Evolutionary conservation across 441 rosid species (phyloP).

Genomic region (Hura crepitans): DNA sequence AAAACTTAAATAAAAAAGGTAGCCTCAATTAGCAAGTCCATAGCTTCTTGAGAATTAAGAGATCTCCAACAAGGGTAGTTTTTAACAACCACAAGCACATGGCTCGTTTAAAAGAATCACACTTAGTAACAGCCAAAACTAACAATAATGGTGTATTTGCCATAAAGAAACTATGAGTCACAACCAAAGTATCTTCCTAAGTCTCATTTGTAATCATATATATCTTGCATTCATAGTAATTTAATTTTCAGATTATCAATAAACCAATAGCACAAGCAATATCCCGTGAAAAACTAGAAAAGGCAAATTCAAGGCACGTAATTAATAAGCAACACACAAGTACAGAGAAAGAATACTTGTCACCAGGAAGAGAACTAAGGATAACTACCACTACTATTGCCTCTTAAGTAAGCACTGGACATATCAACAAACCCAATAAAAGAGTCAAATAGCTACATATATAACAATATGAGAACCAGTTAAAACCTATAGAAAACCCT

Average conservation of each 20-base stretch:
- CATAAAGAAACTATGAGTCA: not conserved
- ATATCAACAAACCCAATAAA: not conserved
- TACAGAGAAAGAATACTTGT: not conserved
- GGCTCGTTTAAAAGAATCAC: not conserved
- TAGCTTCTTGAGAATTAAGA: not conserved
- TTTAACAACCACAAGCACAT: not conserved
- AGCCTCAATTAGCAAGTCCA: constrained; percentile 1
- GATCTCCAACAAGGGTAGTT: not conserved
- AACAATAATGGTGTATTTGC: not conserved
- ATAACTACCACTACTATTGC: not conserved
- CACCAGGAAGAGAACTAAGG: not conserved
- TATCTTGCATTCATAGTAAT: not conserved
- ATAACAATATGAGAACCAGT: not conserved
- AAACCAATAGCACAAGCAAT: constrained; percentile 1
- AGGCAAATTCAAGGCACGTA: not conserved
- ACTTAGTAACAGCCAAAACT: not conserved
- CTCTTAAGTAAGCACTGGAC: not conserved
- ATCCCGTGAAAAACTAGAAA: not conserved
- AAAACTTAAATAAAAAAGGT: not conserved
- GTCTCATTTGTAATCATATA: not conserved
- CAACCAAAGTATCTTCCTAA: not conserved
- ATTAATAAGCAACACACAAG: not conserved
- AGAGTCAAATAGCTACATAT: not conserved
- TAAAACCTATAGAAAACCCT: not conserved
- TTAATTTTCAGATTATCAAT: not conserved